These are phyloP conservation scores for Leptographium procerum DNA, from an alignment of 2,329 filamentous ascomycete species.

Conservation along the genomic window DNA sequence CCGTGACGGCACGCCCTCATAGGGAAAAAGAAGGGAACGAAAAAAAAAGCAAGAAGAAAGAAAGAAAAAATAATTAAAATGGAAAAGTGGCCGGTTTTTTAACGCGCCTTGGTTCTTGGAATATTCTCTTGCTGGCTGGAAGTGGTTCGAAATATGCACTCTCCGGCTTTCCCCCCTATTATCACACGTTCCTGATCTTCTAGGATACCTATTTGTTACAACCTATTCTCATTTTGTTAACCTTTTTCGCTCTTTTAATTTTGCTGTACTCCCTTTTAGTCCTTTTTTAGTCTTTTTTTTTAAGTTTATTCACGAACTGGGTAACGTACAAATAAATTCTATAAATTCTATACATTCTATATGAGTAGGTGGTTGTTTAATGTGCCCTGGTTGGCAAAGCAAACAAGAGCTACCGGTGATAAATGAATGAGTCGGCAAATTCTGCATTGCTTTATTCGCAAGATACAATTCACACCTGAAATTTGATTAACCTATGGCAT, in stretches of 20 bases:
- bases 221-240: neutral
- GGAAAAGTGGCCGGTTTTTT: neutral
- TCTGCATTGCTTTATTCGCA: too few species aligned
- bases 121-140: neutral
- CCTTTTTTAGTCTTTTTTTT: neutral
- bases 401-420: too few species aligned
- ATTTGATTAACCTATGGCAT: too few species aligned
- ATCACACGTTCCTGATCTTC: neutral
- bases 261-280: neutral
- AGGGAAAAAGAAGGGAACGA: neutral
- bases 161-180: neutral
- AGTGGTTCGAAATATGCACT: neutral
- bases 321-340: neutral
- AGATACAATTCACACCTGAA: too few species aligned
- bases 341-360: too few species aligned
- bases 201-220: conserved; percentile 1
- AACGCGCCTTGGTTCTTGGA: neutral
- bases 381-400: neutral
- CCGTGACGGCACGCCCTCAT: conserved; percentile 31
- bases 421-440: too few species aligned
- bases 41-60: neutral
- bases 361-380: too few species aligned
- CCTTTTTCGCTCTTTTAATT: neutral
- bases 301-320: neutral
- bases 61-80: too few species aligned